A percentile compares a stretch with the other conserved stretches of the same genome.
Conservation (phyloP, 108 stramenopile species). For the Discostella stelligeroides region DNA sequence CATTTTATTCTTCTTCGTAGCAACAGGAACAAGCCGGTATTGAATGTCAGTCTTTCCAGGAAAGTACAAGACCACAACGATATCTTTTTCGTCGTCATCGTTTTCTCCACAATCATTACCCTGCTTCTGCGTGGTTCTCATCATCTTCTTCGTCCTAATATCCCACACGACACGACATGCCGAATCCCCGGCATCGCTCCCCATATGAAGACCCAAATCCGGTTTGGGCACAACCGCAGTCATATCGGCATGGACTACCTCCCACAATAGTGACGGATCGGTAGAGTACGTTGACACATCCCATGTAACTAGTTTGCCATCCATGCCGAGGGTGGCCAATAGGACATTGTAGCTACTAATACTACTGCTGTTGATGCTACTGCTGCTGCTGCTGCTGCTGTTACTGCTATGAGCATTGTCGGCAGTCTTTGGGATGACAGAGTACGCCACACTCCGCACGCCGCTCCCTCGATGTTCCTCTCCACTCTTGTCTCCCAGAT, state of each 20-base stretch:
- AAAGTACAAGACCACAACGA: constrained; percentile 26
- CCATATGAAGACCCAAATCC: too few species aligned
- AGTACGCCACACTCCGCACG: constrained; percentile 55
- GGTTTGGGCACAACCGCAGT: constrained; percentile 31
- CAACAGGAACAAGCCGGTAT: constrained; percentile 24
- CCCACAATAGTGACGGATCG: constrained; percentile 43
- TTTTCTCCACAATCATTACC: not conserved
- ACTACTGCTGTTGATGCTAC: too few species aligned
- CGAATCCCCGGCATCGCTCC: too few species aligned
- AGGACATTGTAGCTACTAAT: not conserved
- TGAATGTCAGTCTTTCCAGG: constrained; percentile 58
- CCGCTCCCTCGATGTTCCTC: constrained; percentile 54
- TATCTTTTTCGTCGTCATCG: constrained; percentile 2
- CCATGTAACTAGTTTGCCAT: constrained; percentile 68
- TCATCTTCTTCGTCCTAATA: too few species aligned
- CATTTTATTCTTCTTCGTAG: too few species aligned
- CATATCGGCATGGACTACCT: constrained; percentile 40
- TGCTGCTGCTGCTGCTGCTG: too few species aligned
- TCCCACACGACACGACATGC: too few species aligned
- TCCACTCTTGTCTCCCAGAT: constrained; percentile 43
- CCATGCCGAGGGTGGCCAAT: constrained; percentile 64
- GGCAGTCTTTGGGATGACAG: not conserved
- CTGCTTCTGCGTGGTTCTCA: not conserved
- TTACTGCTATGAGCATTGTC: too few species aligned
- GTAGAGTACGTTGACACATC: constrained; percentile 27